A percentile compares a stretch with the other conserved stretches of the same genome.
These are phyloP conservation scores for Monilinia aucupariae DNA, from an alignment of 2,329 filamentous ascomycete genomes.

Conservation along the genomic window DNA sequence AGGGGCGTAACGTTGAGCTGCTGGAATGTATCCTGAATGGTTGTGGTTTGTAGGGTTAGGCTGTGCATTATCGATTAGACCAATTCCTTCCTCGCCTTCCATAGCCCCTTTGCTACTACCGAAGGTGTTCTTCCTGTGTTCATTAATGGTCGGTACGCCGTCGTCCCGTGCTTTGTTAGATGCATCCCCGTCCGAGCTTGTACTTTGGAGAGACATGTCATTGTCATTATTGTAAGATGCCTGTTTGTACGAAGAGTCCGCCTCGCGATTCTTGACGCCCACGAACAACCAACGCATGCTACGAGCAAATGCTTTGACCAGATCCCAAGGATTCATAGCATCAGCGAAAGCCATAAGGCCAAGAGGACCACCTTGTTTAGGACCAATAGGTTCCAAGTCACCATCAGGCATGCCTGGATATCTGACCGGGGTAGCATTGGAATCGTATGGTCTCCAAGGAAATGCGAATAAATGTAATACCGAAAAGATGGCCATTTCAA, in stretches of 20 bases:
- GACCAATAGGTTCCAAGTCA: slow-evolving; percentile 39
- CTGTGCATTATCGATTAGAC: slow-evolving; percentile 32
- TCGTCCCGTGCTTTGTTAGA: slow-evolving; percentile 23
- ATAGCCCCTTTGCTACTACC: slow-evolving; percentile 22
- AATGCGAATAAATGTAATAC: slow-evolving; percentile 79
- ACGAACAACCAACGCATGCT: slow-evolving; percentile 72
- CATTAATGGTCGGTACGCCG: slow-evolving; percentile 31
- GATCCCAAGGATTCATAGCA: slow-evolving; percentile 75
- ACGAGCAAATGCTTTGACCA: slow-evolving; percentile 72
- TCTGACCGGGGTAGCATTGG: not conserved
- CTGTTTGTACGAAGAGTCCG: slow-evolving; percentile 46
- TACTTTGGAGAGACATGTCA: slow-evolving; percentile 25
- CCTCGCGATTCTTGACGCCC: slow-evolving; percentile 56
- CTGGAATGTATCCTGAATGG: slow-evolving; percentile 27
- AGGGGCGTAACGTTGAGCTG: slow-evolving; percentile 31
- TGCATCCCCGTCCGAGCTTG: slow-evolving; percentile 12
- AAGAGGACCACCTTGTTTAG: slow-evolving; percentile 59
- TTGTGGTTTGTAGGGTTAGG: slow-evolving; percentile 28
- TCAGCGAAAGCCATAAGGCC: slow-evolving; percentile 63
- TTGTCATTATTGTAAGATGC: slow-evolving; percentile 20
- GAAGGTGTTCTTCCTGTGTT: slow-evolving; percentile 32
- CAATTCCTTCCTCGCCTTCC: slow-evolving; percentile 29
- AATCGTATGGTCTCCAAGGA: slow-evolving; percentile 62
- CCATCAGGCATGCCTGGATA: not conserved
- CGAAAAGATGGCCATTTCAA: slow-evolving; percentile 81